Conservation (phyloP, 208 protist genomes). For the Novymonas esmeraldas region DNA sequence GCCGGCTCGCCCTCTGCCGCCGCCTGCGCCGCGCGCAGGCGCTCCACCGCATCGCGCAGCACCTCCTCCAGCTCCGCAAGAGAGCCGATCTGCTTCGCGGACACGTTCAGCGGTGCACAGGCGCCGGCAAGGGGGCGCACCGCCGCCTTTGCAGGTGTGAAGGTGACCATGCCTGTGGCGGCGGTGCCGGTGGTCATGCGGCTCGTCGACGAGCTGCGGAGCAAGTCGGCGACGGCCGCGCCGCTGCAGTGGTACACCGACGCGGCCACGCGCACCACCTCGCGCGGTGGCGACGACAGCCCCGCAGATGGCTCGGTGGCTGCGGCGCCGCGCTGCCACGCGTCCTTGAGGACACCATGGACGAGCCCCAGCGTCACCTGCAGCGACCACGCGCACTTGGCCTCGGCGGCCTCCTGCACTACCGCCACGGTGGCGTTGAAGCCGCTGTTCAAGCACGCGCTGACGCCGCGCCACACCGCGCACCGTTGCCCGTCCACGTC, state of each 20-base stretch:
- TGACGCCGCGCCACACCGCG: constrained; percentile 19
- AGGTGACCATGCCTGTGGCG: constrained; percentile 1
- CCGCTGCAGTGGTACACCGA: constrained; percentile 30
- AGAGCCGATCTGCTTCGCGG: constrained; percentile 3
- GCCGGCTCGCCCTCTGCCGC: not conserved
- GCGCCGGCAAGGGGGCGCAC: constrained; percentile 15
- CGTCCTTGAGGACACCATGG: constrained; percentile 8
- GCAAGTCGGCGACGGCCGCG: constrained; percentile 19
- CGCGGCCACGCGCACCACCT: constrained; percentile 27
- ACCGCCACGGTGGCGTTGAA: constrained; percentile 24
- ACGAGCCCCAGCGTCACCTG: constrained; percentile 20
- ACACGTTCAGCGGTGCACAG: constrained; percentile 9
- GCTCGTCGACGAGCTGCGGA: constrained; percentile 18
- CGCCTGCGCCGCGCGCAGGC: constrained; percentile 14
- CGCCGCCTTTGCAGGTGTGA: constrained; percentile 3
- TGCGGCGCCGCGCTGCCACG: not conserved
- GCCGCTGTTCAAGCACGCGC: constrained; percentile 10
- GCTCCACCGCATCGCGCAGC: constrained; percentile 22
- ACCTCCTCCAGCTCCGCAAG: constrained; percentile 18
- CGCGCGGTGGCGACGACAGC: not conserved
- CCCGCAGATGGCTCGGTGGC: not conserved
- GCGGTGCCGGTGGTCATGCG: not conserved
- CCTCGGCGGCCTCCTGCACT: constrained; percentile 16
- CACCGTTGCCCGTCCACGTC: not conserved
- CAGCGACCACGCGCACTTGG: constrained; percentile 14